A percentile compares a stretch with the other conserved stretches of the same genome.
Conservation (phyloP, 202 grass and related monocot genomes). For the Schoenoplectus tabernaemontani region DNA sequence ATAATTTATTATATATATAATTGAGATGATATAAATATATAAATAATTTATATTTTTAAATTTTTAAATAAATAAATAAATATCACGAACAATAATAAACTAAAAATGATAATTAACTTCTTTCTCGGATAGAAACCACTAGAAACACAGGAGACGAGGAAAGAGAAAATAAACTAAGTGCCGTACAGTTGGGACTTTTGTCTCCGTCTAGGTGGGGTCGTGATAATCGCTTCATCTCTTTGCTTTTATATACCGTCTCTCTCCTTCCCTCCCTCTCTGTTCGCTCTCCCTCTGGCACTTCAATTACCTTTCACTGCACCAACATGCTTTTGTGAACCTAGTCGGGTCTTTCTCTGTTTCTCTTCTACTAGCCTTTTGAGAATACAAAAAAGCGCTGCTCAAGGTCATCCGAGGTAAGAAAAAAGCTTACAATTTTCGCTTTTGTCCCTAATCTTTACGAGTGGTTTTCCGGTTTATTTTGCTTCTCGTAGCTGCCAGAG, state of each 20-base stretch:
- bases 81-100: no score
- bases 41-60: no score
- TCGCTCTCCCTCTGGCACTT: background rate
- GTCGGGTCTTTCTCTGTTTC: background rate
- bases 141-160: background rate
- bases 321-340: background rate
- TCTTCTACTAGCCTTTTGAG: background rate
- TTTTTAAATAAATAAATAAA: no score
- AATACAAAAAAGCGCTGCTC: background rate
- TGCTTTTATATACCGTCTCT: conserved; percentile 11
- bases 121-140: background rate
- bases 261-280: background rate
- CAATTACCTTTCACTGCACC: background rate
- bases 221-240: background rate
- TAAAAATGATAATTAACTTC: no score
- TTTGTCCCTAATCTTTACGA: no score
- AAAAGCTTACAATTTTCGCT: background rate
- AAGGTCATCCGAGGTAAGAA: conserved; percentile 1
- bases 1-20: no score
- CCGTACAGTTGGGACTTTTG: conserved; percentile 5
- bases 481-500: no score
- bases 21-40: no score
- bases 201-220: conserved; percentile 4
- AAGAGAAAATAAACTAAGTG: background rate
- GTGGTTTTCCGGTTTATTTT: background rate